Conservation (phyloP, 1,284 basidiomycete species). For the Irpex lacteus region DNA sequence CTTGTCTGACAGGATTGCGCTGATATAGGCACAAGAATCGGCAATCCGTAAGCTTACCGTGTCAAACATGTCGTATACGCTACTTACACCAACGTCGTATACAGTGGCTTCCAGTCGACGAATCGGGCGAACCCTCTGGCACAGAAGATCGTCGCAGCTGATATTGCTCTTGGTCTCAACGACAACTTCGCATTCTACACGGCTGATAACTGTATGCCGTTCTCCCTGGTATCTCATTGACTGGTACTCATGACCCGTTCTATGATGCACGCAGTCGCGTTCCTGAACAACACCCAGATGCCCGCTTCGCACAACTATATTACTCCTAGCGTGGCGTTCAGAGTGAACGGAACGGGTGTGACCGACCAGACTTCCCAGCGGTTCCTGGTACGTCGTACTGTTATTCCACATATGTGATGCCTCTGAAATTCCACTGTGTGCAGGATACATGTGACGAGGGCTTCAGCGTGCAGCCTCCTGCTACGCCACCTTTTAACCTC, state of each 20-base stretch:
- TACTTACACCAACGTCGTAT: not conserved
- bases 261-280: constrained; percentile 38
- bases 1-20: not conserved
- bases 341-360: constrained; percentile 41
- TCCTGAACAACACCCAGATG: constrained; percentile 50
- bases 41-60: constrained; percentile 42
- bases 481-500: constrained; percentile 50
- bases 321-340: constrained; percentile 40
- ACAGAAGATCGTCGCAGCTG: constrained; percentile 50
- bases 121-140: constrained; percentile 53
- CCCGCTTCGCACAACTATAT: constrained; percentile 47
- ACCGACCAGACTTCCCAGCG: constrained; percentile 54
- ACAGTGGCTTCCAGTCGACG: constrained; percentile 52
- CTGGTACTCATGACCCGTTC: not conserved
- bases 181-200: constrained; percentile 40
- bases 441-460: constrained; percentile 33
- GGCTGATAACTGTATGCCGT: constrained; percentile 47
- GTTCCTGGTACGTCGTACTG: constrained; percentile 42
- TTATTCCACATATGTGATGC: not conserved
- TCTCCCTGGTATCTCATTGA: not conserved
- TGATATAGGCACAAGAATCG: constrained; percentile 25
- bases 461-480: constrained; percentile 45
- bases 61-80: not conserved
- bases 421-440: constrained; percentile 1
- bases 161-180: constrained; percentile 45